These are phyloP conservation scores for Aspergillus awamori DNA, from an alignment of 2,329 filamentous ascomycete species.

Conservation along the genomic window DNA sequence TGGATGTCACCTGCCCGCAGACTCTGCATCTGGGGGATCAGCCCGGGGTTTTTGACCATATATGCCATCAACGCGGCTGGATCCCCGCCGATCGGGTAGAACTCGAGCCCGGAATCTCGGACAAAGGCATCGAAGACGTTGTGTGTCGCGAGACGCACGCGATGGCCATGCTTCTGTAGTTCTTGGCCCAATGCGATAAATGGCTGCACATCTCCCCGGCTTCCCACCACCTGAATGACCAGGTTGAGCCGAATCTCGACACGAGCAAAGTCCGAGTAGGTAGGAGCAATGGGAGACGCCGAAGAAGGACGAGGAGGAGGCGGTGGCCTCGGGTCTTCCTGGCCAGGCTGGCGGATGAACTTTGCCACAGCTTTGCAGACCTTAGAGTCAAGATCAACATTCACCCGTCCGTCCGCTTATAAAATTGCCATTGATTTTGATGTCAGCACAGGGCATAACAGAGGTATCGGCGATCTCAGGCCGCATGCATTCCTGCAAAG, in stretches of 20 bases:
- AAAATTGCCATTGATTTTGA: too few species aligned
- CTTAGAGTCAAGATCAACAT: too few species aligned
- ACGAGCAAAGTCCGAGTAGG: too few species aligned
- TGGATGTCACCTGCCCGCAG: slow-evolving; percentile 38
- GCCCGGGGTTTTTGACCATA: slow-evolving; percentile 53
- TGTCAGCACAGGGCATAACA: too few species aligned
- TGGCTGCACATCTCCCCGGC: slow-evolving; percentile 60
- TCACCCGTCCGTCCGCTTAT: too few species aligned
- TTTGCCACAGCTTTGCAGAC: too few species aligned
- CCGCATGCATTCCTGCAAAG: too few species aligned
- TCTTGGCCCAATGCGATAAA: slow-evolving; percentile 59
- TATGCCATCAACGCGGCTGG: slow-evolving; percentile 55
- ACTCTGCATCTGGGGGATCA: slow-evolving; percentile 41
- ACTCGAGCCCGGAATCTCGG: slow-evolving; percentile 54
- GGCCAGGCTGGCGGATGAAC: too few species aligned
- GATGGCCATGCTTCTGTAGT: slow-evolving; percentile 54
- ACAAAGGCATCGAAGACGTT: slow-evolving; percentile 58
- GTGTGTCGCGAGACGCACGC: slow-evolving; percentile 61
- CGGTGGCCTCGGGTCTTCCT: too few species aligned
- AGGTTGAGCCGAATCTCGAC: slow-evolving; percentile 45
- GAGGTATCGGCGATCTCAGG: too few species aligned
- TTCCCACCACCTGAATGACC: slow-evolving; percentile 61
- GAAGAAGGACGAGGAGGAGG: too few species aligned
- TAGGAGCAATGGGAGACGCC: too few species aligned
- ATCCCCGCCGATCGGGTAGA: slow-evolving; percentile 60